Evolutionary conservation across 768 basidiomycete genomes (phyloP).

Genomic region (Dacryopinax primogenitus): DNA sequence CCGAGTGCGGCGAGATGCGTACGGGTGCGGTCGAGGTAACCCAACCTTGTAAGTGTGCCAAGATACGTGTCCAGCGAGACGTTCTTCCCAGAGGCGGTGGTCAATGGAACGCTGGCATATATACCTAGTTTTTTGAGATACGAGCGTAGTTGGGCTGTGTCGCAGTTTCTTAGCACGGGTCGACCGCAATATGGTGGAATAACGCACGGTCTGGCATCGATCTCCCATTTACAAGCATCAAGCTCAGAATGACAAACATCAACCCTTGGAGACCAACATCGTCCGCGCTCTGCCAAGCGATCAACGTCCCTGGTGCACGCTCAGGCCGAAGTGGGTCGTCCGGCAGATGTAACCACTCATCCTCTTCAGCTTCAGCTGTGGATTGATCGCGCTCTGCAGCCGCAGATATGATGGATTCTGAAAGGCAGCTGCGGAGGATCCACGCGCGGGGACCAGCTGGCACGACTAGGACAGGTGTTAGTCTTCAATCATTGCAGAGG

Average conservation of each 20-base stretch:
- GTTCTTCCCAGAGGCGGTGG: conserved; percentile 36
- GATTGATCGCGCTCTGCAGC: conserved; percentile 40
- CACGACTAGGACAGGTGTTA: conserved; percentile 30
- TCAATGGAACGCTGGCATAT: conserved; percentile 35
- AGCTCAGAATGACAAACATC: conserved; percentile 64
- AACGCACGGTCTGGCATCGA: conserved; percentile 60
- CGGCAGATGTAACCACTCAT: conserved; percentile 27
- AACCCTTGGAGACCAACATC: conserved; percentile 56
- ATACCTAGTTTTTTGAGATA: conserved; percentile 61
- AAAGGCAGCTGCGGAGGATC: conserved; percentile 64
- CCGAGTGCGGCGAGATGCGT: neutral
- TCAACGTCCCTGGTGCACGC: conserved; percentile 50
- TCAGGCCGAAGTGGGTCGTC: conserved; percentile 34
- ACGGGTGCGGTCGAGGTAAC: conserved; percentile 55
- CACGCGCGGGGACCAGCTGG: conserved; percentile 61
- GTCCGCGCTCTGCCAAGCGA: conserved; percentile 58
- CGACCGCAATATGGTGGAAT: neutral
- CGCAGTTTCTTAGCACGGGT: neutral
- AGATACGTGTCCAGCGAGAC: conserved; percentile 58
- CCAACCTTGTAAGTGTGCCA: conserved; percentile 47
- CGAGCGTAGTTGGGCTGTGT: conserved; percentile 57
- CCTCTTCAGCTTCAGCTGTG: conserved; percentile 36
- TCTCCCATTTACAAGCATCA: conserved; percentile 72
- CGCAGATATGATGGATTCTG: conserved; percentile 48
- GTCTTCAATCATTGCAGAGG: neutral